These are phyloP conservation scores for Hyparrhenia diplandra DNA, from an alignment of 176 grass and related monocot species.

Conservation along the genomic window DNA sequence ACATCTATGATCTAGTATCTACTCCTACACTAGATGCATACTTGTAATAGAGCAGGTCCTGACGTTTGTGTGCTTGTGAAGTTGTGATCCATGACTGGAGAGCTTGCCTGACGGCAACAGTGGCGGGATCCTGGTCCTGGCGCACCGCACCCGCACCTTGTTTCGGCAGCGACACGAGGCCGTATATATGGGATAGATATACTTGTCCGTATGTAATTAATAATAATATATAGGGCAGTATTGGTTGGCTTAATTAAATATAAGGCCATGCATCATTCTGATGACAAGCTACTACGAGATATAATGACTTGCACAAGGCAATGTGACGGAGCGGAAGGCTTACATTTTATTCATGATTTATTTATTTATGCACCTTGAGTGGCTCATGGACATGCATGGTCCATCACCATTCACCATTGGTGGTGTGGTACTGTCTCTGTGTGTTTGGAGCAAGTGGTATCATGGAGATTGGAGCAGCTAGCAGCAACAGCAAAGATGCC, in stretches of 20 bases:
- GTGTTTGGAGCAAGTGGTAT: neutral
- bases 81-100: neutral
- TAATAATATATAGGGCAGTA: too few relatives aligned
- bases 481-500: neutral
- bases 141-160: neutral
- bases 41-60: neutral
- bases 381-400: too few relatives aligned
- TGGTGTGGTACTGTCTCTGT: neutral
- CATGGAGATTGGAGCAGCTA: neutral
- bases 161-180: constrained; percentile 9
- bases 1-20: neutral
- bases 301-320: too few relatives aligned
- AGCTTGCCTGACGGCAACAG: neutral
- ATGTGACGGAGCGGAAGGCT: too few relatives aligned
- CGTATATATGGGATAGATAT: neutral
- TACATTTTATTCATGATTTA: too few relatives aligned
- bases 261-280: too few relatives aligned
- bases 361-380: too few relatives aligned
- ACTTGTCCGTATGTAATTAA: too few relatives aligned
- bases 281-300: too few relatives aligned
- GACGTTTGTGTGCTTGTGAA: neutral
- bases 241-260: too few relatives aligned
- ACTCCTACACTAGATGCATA: too few relatives aligned
- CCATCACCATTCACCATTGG: neutral
- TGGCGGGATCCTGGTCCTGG: constrained; percentile 3